Evolutionary conservation across 305 asterid species (phyloP).

Genomic region (Solanum hybrid): DNA sequence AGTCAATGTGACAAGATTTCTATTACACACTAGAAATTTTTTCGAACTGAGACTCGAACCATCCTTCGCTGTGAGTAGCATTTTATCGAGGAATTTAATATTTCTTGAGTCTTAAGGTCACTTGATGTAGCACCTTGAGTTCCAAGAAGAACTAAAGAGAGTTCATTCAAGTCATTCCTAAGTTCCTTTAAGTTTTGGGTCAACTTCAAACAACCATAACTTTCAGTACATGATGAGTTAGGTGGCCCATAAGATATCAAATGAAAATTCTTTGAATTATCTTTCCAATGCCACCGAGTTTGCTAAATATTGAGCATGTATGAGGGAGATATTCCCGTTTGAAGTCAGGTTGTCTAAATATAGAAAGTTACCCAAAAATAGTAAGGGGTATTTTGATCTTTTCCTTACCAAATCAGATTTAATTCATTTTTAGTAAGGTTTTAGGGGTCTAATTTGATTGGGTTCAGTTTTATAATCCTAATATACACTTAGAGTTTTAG

Average conservation of each 20-base stretch:
- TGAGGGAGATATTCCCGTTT: not conserved
- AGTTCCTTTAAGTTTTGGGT: not conserved
- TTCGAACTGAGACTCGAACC: not conserved
- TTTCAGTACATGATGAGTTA: not conserved
- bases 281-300: not conserved
- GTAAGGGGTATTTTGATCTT: not conserved
- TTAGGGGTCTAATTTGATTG: not conserved
- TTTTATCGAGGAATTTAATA: not conserved
- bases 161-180: not conserved
- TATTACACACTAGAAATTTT: too few relatives aligned
- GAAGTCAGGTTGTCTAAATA: not conserved
- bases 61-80: not conserved
- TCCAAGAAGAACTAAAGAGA: not conserved
- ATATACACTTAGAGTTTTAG: not conserved
- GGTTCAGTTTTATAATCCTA: not conserved
- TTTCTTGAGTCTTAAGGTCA: not conserved
- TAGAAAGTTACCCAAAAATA: not conserved
- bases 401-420: not conserved
- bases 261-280: not conserved
- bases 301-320: not conserved
- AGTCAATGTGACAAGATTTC: not conserved
- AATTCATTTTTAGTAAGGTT: not conserved
- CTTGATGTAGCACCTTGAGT: not conserved
- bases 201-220: not conserved
- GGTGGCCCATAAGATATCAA: not conserved